phyloP scores from a whole-genome alignment of 1,284 basidiomycete genomes.

The Peniophora sp. region DNA sequence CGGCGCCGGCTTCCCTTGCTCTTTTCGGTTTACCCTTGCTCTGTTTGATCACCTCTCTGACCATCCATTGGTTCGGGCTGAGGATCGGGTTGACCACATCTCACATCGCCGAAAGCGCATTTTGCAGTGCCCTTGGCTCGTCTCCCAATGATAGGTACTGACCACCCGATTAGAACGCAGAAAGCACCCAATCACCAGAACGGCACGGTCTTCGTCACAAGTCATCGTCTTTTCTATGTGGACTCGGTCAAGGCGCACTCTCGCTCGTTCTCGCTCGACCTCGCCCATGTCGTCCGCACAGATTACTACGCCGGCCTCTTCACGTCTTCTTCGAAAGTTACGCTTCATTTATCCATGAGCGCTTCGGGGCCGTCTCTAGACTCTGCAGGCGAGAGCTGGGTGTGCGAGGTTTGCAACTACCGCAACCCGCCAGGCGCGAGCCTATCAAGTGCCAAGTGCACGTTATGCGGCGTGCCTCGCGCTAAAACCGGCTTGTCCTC shows the following conservation, averaged over 20 bases:
- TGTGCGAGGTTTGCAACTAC: constrained; percentile 81
- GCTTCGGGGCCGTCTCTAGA: constrained; percentile 10
- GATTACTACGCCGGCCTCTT: constrained; percentile 92
- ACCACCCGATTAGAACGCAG: constrained; percentile 49
- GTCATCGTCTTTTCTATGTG: constrained; percentile 81
- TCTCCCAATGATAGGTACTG: constrained; percentile 10
- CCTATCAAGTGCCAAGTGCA: constrained; percentile 57
- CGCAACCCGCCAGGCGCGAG: constrained; percentile 67
- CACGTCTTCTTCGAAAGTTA: constrained; percentile 86
- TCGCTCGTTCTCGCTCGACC: constrained; percentile 55
- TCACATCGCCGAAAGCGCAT: not conserved
- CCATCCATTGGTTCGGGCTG: not conserved
- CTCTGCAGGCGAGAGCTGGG: constrained; percentile 55
- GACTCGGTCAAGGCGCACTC: constrained; percentile 42
- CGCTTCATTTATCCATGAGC: constrained; percentile 51
- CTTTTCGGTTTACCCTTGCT: too few species aligned
- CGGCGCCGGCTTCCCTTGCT: too few species aligned
- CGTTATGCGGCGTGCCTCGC: constrained; percentile 69
- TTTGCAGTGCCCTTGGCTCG: constrained; percentile 9
- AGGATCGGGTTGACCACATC: not conserved
- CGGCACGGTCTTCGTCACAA: constrained; percentile 72
- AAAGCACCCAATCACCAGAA: constrained; percentile 71
- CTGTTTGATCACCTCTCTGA: not conserved
- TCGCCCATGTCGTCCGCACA: constrained; percentile 67
- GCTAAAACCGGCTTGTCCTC: constrained; percentile 12